Evolutionary conservation across 371 early-diverging fungal species (phyloP), one percentile per base, ranked within the genome.

Genomic region (Mortierella sp.): DNA sequence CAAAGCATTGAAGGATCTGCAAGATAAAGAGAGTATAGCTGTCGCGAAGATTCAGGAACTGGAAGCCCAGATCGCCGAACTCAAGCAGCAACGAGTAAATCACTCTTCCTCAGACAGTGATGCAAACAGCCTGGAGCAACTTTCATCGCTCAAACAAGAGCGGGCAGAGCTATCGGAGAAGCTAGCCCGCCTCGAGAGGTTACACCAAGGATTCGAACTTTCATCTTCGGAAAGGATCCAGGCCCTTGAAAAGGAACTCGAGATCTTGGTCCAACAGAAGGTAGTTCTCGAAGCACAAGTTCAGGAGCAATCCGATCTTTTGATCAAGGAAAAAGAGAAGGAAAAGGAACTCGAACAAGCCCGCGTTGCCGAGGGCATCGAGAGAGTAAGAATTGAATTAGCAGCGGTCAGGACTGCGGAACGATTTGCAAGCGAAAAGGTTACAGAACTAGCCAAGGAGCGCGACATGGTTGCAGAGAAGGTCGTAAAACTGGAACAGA

Each of bases 91-190:
- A 58, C 40, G 53, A 36, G 38, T 10, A 36, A 40, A 59, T 13
- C 55, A 36, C 2, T 48, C 60, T 1, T 24, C 32, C 13, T 16
- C 32, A 22, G 67, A 74, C 53, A 70, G 41, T 9, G 33, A 70
- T 15, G 32, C 13, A 1, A 53, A 57, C 15, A 82, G 74, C 62
- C 59, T 67, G 21, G 70, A 74, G n/a, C 85, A 85, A 62, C 78
- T 87, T 8, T 83, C 83, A 19, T 67, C 72, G 2, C 84, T 85
- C 43, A 77, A 84, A 24, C 84, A 86, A 53, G 87, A 90, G 36
- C 71, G 87, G 7, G 82, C 83, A 52, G 79, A 72, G 33, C 69
- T 88, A 8, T 77, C 85, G n/a, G 84, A 83, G n/a, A 78, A 83
- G 22, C 83, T 84, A 9, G 53, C 80, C 1, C 69, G 71, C 60